A percentile compares a stretch with the other conserved stretches of the same genome.
Evolutionary conservation across 1,139 yeast species (phyloP).

Genomic region (Suhomyces chickasaworum): DNA sequence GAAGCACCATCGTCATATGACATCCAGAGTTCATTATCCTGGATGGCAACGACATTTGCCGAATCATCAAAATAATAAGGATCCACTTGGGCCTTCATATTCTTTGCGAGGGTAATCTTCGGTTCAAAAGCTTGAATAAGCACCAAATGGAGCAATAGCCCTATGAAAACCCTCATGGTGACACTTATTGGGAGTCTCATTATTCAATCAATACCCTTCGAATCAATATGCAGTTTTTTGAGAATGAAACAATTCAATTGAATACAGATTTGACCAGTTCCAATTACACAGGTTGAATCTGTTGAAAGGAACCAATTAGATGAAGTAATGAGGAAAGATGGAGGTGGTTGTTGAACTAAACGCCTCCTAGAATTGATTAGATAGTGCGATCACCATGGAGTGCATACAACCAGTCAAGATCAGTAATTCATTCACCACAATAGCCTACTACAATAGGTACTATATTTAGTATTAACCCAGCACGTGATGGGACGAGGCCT

Average conservation of each 20-base stretch:
- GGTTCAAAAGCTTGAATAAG: conserved; percentile 17
- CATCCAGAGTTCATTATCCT: conserved; percentile 30
- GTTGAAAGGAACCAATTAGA: not conserved
- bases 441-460: not conserved
- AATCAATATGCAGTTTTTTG: not conserved
- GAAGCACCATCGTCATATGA: conserved; percentile 62
- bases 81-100: conserved; percentile 17
- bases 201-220: not conserved
- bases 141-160: conserved; percentile 2
- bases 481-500: not conserved
- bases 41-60: conserved; percentile 43
- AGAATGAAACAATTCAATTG: not conserved
- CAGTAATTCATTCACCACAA: not conserved
- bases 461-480: no score
- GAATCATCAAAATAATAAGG: conserved; percentile 60
- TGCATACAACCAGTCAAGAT: not conserved
- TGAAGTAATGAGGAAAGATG: not conserved
- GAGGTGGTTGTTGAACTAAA: not conserved
- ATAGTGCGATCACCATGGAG: not conserved
- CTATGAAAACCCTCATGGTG: conserved; percentile 2
- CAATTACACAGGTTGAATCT: not conserved
- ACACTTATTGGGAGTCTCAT: not conserved
- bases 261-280: not conserved
- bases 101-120: conserved; percentile 11
- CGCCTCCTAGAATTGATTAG: not conserved